Evolutionary conservation across 768 basidiomycete genomes (phyloP), one percentile per base, ranked within the genome.

Genomic region (Lenzites betulinus): DNA sequence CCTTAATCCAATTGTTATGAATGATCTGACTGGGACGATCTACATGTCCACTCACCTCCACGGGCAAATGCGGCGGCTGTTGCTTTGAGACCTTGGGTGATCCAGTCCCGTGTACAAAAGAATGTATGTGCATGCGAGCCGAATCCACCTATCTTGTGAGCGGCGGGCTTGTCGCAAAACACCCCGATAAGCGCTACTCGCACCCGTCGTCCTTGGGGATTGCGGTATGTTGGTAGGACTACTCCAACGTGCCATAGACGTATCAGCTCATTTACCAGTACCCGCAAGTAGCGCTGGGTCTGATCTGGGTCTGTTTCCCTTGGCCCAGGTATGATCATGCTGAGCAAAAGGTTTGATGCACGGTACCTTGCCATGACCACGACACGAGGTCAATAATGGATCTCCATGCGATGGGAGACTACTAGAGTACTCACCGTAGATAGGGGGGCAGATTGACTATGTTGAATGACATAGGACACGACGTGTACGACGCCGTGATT

Each of bases 131-230:
- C 46, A 48, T 74, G 73, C 0, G 71, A 67, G 0, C 69, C 73
- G 47, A 70, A 75, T 0, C 73, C 73, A 5, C 66, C 69, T 0
- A 75, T 23, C 50, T 77, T 78, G 52, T 74, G 73, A 0, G 73
- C 73, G 2, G 76, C 78, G 0, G 76, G 77, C 46, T 77, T 75
- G 51, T 77, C 73, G 43, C 77, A 79, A 5, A 73, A 62, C 13
- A 79, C 62, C 0, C 70, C 73, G 5, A 76, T 67, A 0, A 77
- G 62, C 1, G 72, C 67, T 2, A 77, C 67, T 0, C 74, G 67
- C 5, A 76, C 68, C 0, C 66, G 67, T 0, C 72, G 69, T 0
- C 75, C 74, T 4, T 69, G 33, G 8, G 61, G 51, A 26, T 15
- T 25, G 0, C 1, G 47, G 25, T 66, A 33, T 1, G 62, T 63